phyloP scores from a whole-genome alignment of 345 rosid genomes.

The Eucalyptus sideroxylon region DNA sequence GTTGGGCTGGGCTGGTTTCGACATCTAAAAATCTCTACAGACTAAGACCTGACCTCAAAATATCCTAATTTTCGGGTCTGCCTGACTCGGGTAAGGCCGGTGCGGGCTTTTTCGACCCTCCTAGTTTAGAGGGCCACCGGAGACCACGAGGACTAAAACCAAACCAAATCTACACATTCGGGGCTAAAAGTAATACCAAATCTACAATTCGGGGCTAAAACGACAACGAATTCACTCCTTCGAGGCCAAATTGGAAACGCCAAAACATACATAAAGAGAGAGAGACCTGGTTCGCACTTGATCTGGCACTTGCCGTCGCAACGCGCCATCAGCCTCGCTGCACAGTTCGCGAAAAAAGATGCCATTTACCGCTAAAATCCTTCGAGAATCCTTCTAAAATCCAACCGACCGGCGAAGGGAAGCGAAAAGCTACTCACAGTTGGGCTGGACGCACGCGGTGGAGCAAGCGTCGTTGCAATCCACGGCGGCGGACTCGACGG shows the following conservation, averaged over 20 bases:
- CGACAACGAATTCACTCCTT: neutral
- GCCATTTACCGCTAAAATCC: neutral
- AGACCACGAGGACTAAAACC: neutral
- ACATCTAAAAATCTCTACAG: no score
- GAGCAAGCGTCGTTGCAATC: constrained; percentile 44
- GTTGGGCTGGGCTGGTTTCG: no score
- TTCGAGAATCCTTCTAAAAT: neutral
- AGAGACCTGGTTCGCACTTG: constrained; percentile 15
- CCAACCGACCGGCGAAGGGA: neutral
- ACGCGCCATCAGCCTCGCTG: constrained; percentile 35
- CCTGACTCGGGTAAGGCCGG: no score
- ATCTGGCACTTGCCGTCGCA: constrained; percentile 48
- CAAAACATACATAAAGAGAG: neutral
- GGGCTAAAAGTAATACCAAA: neutral
- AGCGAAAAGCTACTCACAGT: constrained; percentile 8
- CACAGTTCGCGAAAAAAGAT: neutral
- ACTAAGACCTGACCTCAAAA: no score
- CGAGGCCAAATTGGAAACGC: neutral
- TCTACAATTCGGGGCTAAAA: neutral
- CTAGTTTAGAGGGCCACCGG: neutral
- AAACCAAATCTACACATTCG: neutral
- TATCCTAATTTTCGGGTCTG: no score
- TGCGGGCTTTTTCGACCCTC: no score
- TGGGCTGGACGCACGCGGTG: constrained; percentile 32
- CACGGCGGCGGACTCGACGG: constrained; percentile 1